Percentiles rank a stretch among this genome's conserved stretches.
These are phyloP conservation scores for Sphaerulina musiva DNA, from an alignment of 2,329 filamentous ascomycete genomes.

Conservation along the genomic window DNA sequence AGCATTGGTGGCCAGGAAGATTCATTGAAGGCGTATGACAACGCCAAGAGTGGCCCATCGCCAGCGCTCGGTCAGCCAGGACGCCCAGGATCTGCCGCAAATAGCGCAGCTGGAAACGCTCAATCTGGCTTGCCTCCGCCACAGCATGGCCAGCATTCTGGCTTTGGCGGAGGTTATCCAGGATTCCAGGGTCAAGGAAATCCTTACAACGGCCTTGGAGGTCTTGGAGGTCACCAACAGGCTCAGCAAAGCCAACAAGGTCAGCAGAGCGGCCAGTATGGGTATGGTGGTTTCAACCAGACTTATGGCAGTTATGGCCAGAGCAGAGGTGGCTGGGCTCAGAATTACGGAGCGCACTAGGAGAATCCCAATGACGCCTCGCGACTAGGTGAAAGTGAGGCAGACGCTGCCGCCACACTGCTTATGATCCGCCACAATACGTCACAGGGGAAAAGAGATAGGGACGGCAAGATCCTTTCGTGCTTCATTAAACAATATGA, in stretches of 20 bases:
- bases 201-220: constrained; percentile 49
- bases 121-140: constrained; percentile 50
- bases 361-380: neutral
- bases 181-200: constrained; percentile 44
- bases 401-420: neutral
- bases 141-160: constrained; percentile 51
- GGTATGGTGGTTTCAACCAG: constrained; percentile 33
- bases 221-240: constrained; percentile 43
- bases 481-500: too few relatives aligned
- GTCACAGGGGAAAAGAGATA: too few relatives aligned
- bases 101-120: constrained; percentile 48
- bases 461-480: too few relatives aligned
- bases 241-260: constrained; percentile 38
- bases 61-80: constrained; percentile 55
- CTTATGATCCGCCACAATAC: too few relatives aligned
- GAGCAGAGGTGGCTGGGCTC: constrained; percentile 32
- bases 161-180: constrained; percentile 50
- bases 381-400: too few relatives aligned
- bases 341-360: constrained; percentile 30
- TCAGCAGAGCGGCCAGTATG: constrained; percentile 37
- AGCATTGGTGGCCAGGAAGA: constrained; percentile 46
- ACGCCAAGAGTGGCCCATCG: constrained; percentile 51
- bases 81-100: constrained; percentile 57
- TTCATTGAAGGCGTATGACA: constrained; percentile 51
- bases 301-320: constrained; percentile 29